Base-by-base conservation (phyloP, 2,329 filamentous ascomycete species). In the Xylaria sp. region DNA sequence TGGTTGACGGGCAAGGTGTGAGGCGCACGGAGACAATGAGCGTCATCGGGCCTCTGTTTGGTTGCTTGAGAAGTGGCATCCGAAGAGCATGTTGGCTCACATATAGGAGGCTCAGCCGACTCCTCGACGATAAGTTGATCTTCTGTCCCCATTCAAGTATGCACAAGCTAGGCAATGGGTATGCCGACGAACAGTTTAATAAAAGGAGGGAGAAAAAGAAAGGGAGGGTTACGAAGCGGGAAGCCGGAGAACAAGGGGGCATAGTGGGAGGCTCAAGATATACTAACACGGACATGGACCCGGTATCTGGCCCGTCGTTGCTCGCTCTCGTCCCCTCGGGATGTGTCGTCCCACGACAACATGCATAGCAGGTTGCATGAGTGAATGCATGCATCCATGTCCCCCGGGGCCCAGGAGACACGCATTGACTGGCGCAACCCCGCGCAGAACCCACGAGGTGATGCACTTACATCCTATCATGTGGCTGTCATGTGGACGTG, bases 81-180 rank as follows among this genome's bases (percentile, higher is more conserved):
- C 68, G 62, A 67, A 64, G 57, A 39, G 23, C 28, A 66, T 55
- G 70, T 71, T 49, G 63, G 71, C 67, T 75, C 76, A 76, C 75
- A 74, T 78, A 78, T 78, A 78, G 77, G 77, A 76, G 77, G 76
- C 75, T 78, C 77, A 75, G 77, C 75, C 77, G 76, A 78, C 75
- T 78, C 76, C 76, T 78, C 77, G 77, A 78, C 77, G 69, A 65
- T 67, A 73, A 67, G 60, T 69, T 76, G 73, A 59, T 76, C 74
- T 74, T 76, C 76, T 74, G 77, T 75, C 76, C 76, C 77, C 77
- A 79, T 79, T 79, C 77, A 78, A 64, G 75, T 77, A 71, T 71
- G 64, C 68, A 68, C 70, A 67, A 69, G 64, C 48, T 61, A 56
- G 64, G 68, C 56, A 62, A 31, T 55, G 12, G 15, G 23, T 60